Evolutionary conservation across 164 flowering plant genomes (phyloP).

Genomic region (Aristolochia fimbriata): DNA sequence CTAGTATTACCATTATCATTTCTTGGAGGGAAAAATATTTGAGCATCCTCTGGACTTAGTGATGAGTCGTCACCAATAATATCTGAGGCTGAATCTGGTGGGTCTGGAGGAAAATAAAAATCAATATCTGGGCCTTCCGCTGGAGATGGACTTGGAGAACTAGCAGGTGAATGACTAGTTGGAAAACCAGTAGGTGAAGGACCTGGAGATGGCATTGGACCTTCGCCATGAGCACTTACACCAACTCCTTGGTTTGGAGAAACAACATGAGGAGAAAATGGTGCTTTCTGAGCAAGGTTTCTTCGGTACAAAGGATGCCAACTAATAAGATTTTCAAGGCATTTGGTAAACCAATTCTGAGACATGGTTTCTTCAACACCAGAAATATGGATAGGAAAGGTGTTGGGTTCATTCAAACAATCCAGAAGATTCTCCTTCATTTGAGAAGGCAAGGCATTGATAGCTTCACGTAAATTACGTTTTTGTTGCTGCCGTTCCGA

Average conservation of each 20-base stretch:
- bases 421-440: conserved; percentile 35
- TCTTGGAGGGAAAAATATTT: conserved; percentile 10
- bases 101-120: conserved; percentile 22
- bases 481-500: conserved; percentile 11
- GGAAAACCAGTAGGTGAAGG: conserved; percentile 19
- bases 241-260: conserved; percentile 13
- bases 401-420: conserved; percentile 34
- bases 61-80: conserved; percentile 15
- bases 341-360: conserved; percentile 24
- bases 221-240: conserved; percentile 8
- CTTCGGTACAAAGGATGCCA: conserved; percentile 25
- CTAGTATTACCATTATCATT: conserved; percentile 9
- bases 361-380: conserved; percentile 33
- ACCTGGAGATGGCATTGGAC: conserved; percentile 15
- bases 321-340: conserved; percentile 22
- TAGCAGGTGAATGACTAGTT: conserved; percentile 21
- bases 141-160: conserved; percentile 14
- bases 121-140: conserved; percentile 7
- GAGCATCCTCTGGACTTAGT: conserved; percentile 17
- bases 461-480: conserved; percentile 22
- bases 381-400: conserved; percentile 15
- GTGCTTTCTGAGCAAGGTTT: conserved; percentile 9
- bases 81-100: conserved; percentile 7
- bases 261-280: no score
- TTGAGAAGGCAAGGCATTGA: conserved; percentile 31